These are phyloP conservation scores for Leucosporidium yakuticum DNA, from an alignment of 768 basidiomycete genomes.

Conservation along the genomic window DNA sequence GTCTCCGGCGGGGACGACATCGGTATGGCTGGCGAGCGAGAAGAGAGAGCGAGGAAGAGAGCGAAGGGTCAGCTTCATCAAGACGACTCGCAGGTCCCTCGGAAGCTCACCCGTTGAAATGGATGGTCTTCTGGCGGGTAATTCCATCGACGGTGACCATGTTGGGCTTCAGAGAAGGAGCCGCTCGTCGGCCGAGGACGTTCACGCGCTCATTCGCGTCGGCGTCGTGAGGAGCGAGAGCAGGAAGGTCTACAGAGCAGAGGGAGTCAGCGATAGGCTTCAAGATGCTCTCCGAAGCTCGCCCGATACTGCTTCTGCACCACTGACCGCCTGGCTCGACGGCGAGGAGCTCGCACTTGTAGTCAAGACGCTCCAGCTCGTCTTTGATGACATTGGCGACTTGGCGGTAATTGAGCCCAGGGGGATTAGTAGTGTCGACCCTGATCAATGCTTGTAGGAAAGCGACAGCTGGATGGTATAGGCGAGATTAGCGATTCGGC, in stretches of 20 bases:
- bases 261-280: not conserved
- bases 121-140: not conserved
- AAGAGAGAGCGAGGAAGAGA: not conserved
- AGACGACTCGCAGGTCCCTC: not conserved
- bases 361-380: slow-evolving; percentile 6
- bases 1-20: slow-evolving; percentile 15
- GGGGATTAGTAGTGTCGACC: slow-evolving; percentile 16
- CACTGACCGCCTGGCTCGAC: not conserved
- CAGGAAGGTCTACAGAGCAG: not conserved
- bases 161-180: not conserved
- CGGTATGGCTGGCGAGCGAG: slow-evolving; percentile 13
- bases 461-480: not conserved
- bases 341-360: slow-evolving; percentile 3
- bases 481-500: not conserved
- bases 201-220: slow-evolving; percentile 1
- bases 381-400: slow-evolving; percentile 11
- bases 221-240: not conserved
- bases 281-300: not conserved
- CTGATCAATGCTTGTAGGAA: slow-evolving; percentile 3
- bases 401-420: slow-evolving; percentile 15
- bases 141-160: not conserved
- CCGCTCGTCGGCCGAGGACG: not conserved
- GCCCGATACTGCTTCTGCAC: not conserved
- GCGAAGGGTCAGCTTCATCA: not conserved
- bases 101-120: not conserved